phyloP scores from a whole-genome alignment of 305 asterid species.

The Euphrasia arctica region DNA sequence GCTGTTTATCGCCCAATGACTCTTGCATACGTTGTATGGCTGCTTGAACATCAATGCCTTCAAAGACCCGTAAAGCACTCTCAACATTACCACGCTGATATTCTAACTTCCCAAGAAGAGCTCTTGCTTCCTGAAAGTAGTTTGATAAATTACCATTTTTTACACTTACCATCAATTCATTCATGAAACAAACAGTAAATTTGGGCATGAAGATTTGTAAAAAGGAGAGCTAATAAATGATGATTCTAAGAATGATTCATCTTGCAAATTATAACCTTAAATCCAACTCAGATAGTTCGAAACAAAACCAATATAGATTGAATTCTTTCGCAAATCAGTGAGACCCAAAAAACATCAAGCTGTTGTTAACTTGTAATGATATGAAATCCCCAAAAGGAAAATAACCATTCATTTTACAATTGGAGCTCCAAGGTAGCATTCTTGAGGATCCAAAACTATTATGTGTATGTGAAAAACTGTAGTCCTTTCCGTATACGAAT shows the following conservation, averaged over 20 bases:
- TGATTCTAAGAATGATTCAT: slow-evolving; percentile 16
- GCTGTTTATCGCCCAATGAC: slow-evolving; percentile 52
- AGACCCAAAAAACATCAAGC: slow-evolving; percentile 16
- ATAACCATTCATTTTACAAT: slow-evolving; percentile 8
- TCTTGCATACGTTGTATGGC: slow-evolving; percentile 87
- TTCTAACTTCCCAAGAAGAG: slow-evolving; percentile 96
- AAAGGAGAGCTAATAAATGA: slow-evolving; percentile 16
- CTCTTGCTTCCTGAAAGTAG: slow-evolving; percentile 91
- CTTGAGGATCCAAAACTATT: neutral
- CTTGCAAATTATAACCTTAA: slow-evolving; percentile 1
- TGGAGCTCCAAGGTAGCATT: slow-evolving; percentile 14
- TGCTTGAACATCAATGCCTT: slow-evolving; percentile 94
- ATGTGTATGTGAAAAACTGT: neutral
- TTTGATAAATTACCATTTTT: slow-evolving; percentile 31
- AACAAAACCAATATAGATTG: slow-evolving; percentile 13
- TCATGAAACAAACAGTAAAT: slow-evolving; percentile 26
- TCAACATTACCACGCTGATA: slow-evolving; percentile 97
- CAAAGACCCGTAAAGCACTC: slow-evolving; percentile 93
- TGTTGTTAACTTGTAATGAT: neutral
- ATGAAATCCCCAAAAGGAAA: neutral
- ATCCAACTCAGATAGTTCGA: slow-evolving; percentile 15
- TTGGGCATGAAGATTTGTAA: slow-evolving; percentile 22
- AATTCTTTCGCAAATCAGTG: slow-evolving; percentile 6
- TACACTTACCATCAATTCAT: slow-evolving; percentile 33
- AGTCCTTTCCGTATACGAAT: slow-evolving; percentile 1